These are phyloP conservation scores for Clavispora carvajalis DNA, from an alignment of 805 yeast species.

Conservation along the genomic window DNA sequence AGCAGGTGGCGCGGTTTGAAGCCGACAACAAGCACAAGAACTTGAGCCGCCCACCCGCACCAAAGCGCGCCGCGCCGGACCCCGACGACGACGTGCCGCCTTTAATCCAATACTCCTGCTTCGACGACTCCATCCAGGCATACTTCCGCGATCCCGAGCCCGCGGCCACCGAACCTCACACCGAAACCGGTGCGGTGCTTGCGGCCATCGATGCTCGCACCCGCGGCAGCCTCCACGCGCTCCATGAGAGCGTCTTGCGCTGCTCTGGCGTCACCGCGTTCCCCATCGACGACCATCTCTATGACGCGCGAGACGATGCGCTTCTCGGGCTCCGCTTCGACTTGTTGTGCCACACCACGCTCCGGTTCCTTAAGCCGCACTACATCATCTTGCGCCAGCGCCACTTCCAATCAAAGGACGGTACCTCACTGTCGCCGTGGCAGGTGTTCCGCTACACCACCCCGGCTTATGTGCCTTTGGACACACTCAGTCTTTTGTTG, in stretches of 20 bases:
- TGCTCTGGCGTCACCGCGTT: constrained; percentile 49
- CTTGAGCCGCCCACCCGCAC: constrained; percentile 6
- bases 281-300: constrained; percentile 37
- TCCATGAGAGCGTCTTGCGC: constrained; percentile 43
- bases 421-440: constrained; percentile 17
- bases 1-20: constrained; percentile 11
- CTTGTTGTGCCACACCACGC: constrained; percentile 21
- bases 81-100: constrained; percentile 13
- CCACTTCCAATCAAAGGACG: neutral
- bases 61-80: constrained; percentile 1
- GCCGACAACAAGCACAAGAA: constrained; percentile 10
- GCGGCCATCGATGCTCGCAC: constrained; percentile 9
- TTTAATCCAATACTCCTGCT: constrained; percentile 12
- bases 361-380: constrained; percentile 36
- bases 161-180: neutral
- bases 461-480: constrained; percentile 28
- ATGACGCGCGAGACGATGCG: constrained; percentile 20
- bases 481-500: constrained; percentile 12
- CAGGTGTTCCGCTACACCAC: constrained; percentile 31
- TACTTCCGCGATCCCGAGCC: constrained; percentile 7
- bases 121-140: constrained; percentile 13
- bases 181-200: constrained; percentile 4
- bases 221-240: constrained; percentile 8
- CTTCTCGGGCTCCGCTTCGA: constrained; percentile 51
- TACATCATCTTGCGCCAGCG: constrained; percentile 38